Percentiles rank a stretch among this genome's conserved stretches.
phyloP scores from a whole-genome alignment of 2,329 filamentous ascomycete genomes.

The Cyphellophora attinorum region DNA sequence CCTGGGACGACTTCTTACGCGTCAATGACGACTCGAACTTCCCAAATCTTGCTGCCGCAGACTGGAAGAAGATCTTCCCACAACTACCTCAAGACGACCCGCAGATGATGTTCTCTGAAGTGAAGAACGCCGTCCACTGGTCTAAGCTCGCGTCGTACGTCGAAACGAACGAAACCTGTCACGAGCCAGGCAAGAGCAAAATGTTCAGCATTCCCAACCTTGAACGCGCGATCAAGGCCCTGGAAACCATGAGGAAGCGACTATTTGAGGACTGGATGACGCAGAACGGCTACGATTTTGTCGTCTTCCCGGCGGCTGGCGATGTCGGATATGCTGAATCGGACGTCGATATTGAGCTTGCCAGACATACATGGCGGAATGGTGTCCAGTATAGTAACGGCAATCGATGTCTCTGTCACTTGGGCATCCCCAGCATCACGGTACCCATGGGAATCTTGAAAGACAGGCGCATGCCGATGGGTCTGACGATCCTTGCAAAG shows the following conservation, averaged over 20 bases:
- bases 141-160: conserved; percentile 6
- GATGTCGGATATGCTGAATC: conserved; percentile 40
- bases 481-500: conserved; percentile 18
- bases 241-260: conserved; percentile 9
- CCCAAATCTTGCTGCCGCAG: conserved; percentile 29
- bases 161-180: neutral
- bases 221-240: conserved; percentile 4
- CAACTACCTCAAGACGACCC: conserved; percentile 8
- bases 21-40: conserved; percentile 31
- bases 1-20: conserved; percentile 43
- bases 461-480: conserved; percentile 19
- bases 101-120: conserved; percentile 9
- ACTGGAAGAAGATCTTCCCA: conserved; percentile 33
- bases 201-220: conserved; percentile 8
- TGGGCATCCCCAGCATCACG: conserved; percentile 21
- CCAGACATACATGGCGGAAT: conserved; percentile 31
- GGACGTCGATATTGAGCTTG: conserved; percentile 24
- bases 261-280: conserved; percentile 38
- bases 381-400: conserved; percentile 44
- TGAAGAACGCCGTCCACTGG: conserved; percentile 10
- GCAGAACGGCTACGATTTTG: conserved; percentile 26
- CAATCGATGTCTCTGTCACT: conserved; percentile 24
- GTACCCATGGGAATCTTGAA: conserved; percentile 21
- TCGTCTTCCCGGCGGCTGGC: conserved; percentile 40
- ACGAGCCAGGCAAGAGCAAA: conserved; percentile 1